Base-by-base conservation (phyloP, 306 rosid species). In the Albizia julibrissin region DNA sequence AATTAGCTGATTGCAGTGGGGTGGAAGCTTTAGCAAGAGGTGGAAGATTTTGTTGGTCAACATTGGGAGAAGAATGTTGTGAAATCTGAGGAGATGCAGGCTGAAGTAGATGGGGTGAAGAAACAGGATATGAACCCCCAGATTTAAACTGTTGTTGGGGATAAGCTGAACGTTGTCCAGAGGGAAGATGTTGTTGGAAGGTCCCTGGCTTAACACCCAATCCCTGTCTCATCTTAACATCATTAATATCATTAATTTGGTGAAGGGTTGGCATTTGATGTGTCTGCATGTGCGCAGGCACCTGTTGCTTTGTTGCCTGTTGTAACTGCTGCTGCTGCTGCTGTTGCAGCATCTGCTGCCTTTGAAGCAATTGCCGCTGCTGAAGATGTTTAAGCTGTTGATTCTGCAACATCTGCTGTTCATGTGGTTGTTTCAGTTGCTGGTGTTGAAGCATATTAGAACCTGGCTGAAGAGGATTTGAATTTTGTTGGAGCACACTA, bases 1-100 rank as follows among this genome's bases (percentile, higher is more conserved):
- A 95, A 85, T 83, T 89, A 21, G 94, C 92, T 76, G 93, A 85
- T 83, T 95, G 99, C 87, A 91, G 76, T 54, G 98, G 97, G 24
- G 99, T 95, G 72, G 90, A 89, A 79, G 81, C 81, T 90, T 91
- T 93, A 18, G 93, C 52, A 69, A 86, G 81, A 80, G 95, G 81
- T 22, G 86, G 49, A 62, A 88, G 84, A 86, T 81, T 86, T 85
- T 88, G 98, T 76, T 92, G 99, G 80, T 93, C 99, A 76, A 95
- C 90, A 81, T 91, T 97, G 46, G 98, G 96, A 87, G 99, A 93
- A 72, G 98, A 93, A 82, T 91, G 93, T 69, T 95, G 99, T 3
- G 85, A 61, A 84, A 92, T 82, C 85, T 95, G 99, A 80, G 99
- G 97, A 75, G 99, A 93, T n/a, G 88, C 80, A 71, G 94, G 85